These are phyloP conservation scores for Spergularia azorica DNA, from an alignment of 179 eudicot species.

Conservation along the genomic window DNA sequence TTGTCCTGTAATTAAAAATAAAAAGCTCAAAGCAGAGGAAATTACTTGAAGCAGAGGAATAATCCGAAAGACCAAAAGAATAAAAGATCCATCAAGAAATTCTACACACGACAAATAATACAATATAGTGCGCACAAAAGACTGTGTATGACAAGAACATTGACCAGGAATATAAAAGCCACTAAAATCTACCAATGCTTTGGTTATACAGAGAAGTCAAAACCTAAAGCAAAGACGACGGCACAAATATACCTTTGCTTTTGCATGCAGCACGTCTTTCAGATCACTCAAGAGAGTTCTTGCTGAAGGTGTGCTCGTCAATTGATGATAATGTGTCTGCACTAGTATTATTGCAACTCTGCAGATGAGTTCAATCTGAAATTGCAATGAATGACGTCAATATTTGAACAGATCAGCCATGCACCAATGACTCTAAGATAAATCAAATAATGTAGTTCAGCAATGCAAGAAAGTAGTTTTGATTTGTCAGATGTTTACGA, in stretches of 20 bases:
- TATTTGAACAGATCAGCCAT: neutral
- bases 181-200: neutral
- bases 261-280: constrained; percentile 64
- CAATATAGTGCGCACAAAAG: neutral
- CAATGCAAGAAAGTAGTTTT: neutral
- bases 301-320: constrained; percentile 68
- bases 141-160: neutral
- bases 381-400: constrained; percentile 16
- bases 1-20: too few species aligned
- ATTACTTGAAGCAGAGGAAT: too few species aligned
- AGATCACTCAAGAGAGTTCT: constrained; percentile 68
- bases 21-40: too few species aligned
- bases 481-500: neutral
- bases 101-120: neutral
- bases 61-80: neutral
- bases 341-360: constrained; percentile 64
- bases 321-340: constrained; percentile 82
- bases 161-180: neutral
- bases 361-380: constrained; percentile 90
- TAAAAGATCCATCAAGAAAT: neutral
- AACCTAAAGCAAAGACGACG: neutral
- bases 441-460: neutral
- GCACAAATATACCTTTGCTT: constrained; percentile 66
- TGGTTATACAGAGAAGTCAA: neutral
- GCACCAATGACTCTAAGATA: too few species aligned